Evolutionary conservation across 345 rosid species (phyloP), one percentile per base, ranked within the genome.

Genomic region (Syzygium aqueum): DNA sequence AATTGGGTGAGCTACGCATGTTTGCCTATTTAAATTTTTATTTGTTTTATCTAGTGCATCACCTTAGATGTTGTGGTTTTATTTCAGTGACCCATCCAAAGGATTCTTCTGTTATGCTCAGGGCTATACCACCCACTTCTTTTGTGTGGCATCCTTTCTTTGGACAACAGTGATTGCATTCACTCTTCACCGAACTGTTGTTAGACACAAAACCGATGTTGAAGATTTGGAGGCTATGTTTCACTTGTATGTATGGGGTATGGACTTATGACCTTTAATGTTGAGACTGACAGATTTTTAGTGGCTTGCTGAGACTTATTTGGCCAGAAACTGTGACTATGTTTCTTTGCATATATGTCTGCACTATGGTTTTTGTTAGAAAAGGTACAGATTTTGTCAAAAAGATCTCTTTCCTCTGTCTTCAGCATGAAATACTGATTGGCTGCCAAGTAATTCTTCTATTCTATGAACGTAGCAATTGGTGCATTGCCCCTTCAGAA

Each of bases 181-280:
- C 89, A 96, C 99, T 43, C 99, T 97, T 88, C 98, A 97, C 84
- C 97, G 98, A 6, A 96, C 98, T 86, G 98, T 97, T 56, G 98
- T 96, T 53, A 90, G 90, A 89, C 99, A 97, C 93, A 96, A 96
- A 90, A 92, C 98, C 5, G 99, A 96, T 90, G 97, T 97, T 22
- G 98, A 97, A 94, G 99, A 97, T 93, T 91, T 97, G 86, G 98
- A 97, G 91, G 97, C 95, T 52, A 90, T 97, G 92, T 97, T 97
- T 92, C 99, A 97, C 91, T 89, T 97, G 88, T 96, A 96, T 90
- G 99, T 97, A 84, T 97, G 99, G 99, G 99, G 98, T 97, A 95
- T 83, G 95, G 12, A 46, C 21, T 50, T 67, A 27, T 61, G 78
- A 19, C 63, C 59, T 84, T 63, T 25, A 33, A 5, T 30, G 57